Evolutionary conservation across 169 alveolate genomes (phyloP), one percentile per base, ranked within the genome.

Genomic region (Babesia bigemina): DNA sequence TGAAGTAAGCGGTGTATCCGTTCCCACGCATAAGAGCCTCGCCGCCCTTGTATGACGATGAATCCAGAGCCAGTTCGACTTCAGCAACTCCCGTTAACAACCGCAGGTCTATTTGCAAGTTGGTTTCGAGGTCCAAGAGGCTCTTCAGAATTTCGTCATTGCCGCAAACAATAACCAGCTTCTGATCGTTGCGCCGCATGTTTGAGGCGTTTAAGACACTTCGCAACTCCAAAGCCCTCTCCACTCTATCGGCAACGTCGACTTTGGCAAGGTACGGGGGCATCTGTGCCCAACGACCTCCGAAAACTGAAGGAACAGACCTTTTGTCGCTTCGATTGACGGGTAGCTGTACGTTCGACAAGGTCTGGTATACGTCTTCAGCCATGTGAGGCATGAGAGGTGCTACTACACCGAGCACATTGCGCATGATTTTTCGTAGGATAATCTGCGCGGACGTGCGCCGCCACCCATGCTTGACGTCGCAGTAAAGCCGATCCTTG

Each of bases 381-480:
- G 85, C 75, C 72, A 74, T 49, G 66, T 83, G 90, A 26, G 90
- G 90, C 85, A 83, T 70, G 0, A 83, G 50, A 4, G 90, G 90
- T 4, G 83, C 85, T 29, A 83, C 69, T 10, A 83, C 83, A 26
- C 52, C 67, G 6, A 75, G 52, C 53, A 83, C 70, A 29, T 49
- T 70, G 42, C 70, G 45, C 56, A 67, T 42, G 24, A 83, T 60
- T 39, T 66, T 63, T n/a, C 50, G 22, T 0, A 81, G 33, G 22
- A 49, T 75, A 55, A 49, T 75, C 66, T 55, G 71, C 44, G 72
- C 84, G 45, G 57, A 61, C 26, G 60, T 73, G 22, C 70, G 39
- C 13, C 50, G 28, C 47, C 47, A 66, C 12, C 71, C 62, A 21
- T 76, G 47, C 16, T 42, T 50, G n/a, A 52, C 70, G 22, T 76